Evolutionary conservation across 495 filamentous ascomycete species (phyloP), one percentile per base, ranked within the genome.

Genomic region (Hypoxylon crocopeplum): DNA sequence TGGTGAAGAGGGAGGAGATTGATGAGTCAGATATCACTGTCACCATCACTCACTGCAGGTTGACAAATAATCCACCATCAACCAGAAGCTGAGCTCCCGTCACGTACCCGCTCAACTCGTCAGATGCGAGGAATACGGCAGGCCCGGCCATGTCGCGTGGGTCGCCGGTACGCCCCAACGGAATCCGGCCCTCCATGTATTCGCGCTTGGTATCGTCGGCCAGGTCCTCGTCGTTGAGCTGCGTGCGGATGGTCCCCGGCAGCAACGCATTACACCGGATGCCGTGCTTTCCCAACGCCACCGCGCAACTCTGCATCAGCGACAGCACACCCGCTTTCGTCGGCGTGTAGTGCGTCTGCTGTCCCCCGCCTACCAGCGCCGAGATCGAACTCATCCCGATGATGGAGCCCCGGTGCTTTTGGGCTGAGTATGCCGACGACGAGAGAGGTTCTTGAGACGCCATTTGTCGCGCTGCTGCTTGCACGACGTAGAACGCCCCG

Each of bases 151-250:
- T 65, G 78, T 96, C 90, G 32, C 59, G 62, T 20, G 88, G 82
- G 64, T 79, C 77, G 0, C 90, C 90, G 30, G 86, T 84, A 63
- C 90, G 78, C 0, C 92, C 91, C 38, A 96, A 69, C 53, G 92
- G 92, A 59, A 95, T 92, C 29, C 92, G 72, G 1, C 83, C 86
- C 73, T 96, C 91, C 88, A 93, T 94, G 73, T 95, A 94, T 67
- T 51, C 70, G 61, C 86, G 76, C 84, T 97, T 97, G 52, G 64
- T 79, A 17, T 87, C 80, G 48, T 85, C 78, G 5, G 68, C 78
- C 69, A 97, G 75, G 75, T 97, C 92, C 66, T 84, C 83, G 71
- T 93, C 91, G 72, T 95, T 96, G 48, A 96, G 69, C 81, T 92
- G 90, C 29, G 92, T 96, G 66, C 83, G 79, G 52, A 96, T 88